A percentile compares a stretch with the other conserved stretches of the same genome.
Conservation (phyloP, 768 basidiomycete genomes). For the Phanerochaete carnosa region DNA sequence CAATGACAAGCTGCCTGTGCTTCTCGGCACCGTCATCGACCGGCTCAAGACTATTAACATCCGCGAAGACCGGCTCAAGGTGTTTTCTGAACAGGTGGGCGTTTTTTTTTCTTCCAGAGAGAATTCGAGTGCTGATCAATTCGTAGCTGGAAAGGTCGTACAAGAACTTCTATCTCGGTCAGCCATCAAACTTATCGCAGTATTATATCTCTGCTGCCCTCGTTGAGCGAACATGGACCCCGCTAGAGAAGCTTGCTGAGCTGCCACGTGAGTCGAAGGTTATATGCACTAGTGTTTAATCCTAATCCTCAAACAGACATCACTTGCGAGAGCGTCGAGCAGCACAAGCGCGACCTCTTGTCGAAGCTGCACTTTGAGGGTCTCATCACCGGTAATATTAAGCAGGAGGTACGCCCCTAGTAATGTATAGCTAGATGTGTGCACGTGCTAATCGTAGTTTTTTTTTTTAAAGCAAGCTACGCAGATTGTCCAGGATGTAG, state of each 20-base stretch:
- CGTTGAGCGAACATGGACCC: conserved; percentile 37
- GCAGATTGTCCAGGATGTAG: conserved; percentile 33
- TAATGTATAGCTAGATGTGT: background rate
- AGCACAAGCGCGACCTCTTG: conserved; percentile 37
- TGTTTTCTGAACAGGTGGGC: conserved; percentile 44
- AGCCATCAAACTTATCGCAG: conserved; percentile 28
- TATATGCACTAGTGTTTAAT: background rate
- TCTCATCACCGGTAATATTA: conserved; percentile 47
- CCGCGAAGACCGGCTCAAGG: conserved; percentile 37
- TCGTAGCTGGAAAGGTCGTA: conserved; percentile 33
- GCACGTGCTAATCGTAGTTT: background rate
- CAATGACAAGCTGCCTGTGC: conserved; percentile 46
- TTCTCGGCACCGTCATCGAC: conserved; percentile 40
- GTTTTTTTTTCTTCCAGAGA: background rate
- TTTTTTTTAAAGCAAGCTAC: conserved; percentile 39
- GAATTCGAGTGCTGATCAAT: background rate
- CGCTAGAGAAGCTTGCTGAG: conserved; percentile 37
- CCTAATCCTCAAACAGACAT: conserved; percentile 27
- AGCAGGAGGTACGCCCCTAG: conserved; percentile 25
- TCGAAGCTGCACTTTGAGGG: conserved; percentile 38
- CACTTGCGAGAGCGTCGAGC: conserved; percentile 37
- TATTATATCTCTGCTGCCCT: conserved; percentile 37
- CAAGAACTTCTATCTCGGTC: conserved; percentile 39
- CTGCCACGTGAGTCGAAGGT: conserved; percentile 32
- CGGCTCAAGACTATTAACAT: conserved; percentile 37